Conservation (phyloP, 441 rosid genomes). For the Mallotus japonicus region DNA sequence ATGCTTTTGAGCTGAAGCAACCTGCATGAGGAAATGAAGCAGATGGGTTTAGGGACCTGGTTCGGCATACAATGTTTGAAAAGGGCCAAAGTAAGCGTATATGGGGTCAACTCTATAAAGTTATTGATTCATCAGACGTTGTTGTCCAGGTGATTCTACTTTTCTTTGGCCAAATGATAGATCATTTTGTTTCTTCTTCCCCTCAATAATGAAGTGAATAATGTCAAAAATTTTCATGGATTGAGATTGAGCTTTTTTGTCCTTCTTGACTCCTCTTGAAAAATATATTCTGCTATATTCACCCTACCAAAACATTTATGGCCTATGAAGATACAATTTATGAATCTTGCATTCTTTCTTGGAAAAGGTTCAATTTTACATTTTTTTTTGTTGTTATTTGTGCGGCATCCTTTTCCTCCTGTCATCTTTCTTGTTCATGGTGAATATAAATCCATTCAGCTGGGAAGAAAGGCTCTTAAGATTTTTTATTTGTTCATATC, state of each 20-base stretch:
- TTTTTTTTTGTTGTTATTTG: not conserved
- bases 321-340: not conserved
- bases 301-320: not conserved
- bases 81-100: constrained; percentile 97
- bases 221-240: too few species aligned
- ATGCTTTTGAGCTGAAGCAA: constrained; percentile 62
- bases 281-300: not conserved
- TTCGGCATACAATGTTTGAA: constrained; percentile 94
- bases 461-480: not conserved
- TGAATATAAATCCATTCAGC: not conserved
- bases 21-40: constrained; percentile 55
- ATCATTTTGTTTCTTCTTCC: not conserved
- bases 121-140: constrained; percentile 93
- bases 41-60: constrained; percentile 85
- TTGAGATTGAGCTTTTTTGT: not conserved
- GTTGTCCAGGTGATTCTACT: constrained; percentile 69
- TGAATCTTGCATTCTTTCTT: not conserved
- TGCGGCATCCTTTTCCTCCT: not conserved
- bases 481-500: not conserved
- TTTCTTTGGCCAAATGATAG: not conserved
- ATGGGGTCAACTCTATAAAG: constrained; percentile 99
- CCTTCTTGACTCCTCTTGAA: not conserved
- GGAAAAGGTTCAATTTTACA: not conserved
- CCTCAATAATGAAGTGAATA: not conserved
- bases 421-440: not conserved